Base-by-base conservation (phyloP, 176 grass and related monocot genomes). In the Musa itinerans region DNA sequence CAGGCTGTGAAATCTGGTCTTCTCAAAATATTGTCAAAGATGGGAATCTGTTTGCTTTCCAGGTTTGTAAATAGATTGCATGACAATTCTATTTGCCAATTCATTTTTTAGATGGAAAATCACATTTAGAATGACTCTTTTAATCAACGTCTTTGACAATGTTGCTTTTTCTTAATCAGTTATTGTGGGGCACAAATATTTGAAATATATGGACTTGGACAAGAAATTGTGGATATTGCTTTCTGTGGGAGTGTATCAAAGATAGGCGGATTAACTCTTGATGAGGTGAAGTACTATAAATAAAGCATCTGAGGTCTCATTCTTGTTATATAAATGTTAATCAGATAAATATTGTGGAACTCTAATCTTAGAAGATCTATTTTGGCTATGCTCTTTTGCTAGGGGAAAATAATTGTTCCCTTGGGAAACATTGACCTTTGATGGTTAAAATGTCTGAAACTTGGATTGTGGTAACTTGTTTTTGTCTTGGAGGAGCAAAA, bases 131-230 rank as follows among this genome's bases (percentile, higher is more conserved):
- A 43, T 43, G 34, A 6, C 34, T 43, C 19, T 17, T 43, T 15
- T 48, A 56, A 11, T 26, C 56, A 57, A 52, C 2, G 11, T 16
- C 26, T 68, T 29, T 26, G 16, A 2, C 21, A 19, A 10, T 50
- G 16, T 25, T 15, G 63, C 25, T 89, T 27, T 80, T 63, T 82
- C 83, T 74, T 62, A 12, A 57, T 27, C 77, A 99, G 96, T 88
- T 99, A 99, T 83, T 99, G 96, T 83, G 96, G 96, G 57, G 96
- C 96, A 76, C 96, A 99, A 78, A 99, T 99, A 75, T 99, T 99
- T 75, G 96, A 99, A 89, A 99, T 99, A 78, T 99, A 99, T 92
- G 96, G 96, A 69, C 89, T 99, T 89, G 86, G 89, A 79, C 85
- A 89, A 89, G 96, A 99, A 76, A 77, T 99, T 53, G 96, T 99